Percentiles rank a stretch among this genome's conserved stretches.
Conservation (phyloP, 177 flowering plant species). For the Vitis hybrid region DNA sequence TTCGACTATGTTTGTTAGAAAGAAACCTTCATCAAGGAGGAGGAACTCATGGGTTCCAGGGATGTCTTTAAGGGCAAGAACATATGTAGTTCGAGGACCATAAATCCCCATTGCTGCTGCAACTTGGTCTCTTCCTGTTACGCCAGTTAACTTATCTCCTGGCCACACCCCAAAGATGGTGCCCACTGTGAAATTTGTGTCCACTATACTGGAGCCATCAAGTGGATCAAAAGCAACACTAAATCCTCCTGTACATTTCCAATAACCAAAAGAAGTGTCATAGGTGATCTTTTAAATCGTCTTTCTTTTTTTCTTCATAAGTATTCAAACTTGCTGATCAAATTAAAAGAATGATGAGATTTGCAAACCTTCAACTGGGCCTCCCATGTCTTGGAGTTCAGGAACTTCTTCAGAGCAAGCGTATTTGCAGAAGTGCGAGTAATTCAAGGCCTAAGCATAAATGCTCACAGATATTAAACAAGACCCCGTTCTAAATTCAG, state of each 20-base stretch:
- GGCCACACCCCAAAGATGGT: slow-evolving; percentile 99
- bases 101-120: slow-evolving; percentile 99
- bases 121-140: slow-evolving; percentile 88
- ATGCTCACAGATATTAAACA: slow-evolving; percentile 2
- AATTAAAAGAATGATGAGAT: not conserved
- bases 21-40: slow-evolving; percentile 88
- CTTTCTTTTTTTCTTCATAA: not conserved
- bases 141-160: slow-evolving; percentile 83
- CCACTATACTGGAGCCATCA: slow-evolving; percentile 96
- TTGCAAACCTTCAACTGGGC: slow-evolving; percentile 76
- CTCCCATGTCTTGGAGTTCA: slow-evolving; percentile 99
- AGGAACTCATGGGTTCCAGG: slow-evolving; percentile 98
- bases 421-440: slow-evolving; percentile 95
- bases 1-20: not conserved
- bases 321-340: too few relatives aligned
- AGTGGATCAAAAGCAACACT: slow-evolving; percentile 99
- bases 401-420: slow-evolving; percentile 99
- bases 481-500: not conserved
- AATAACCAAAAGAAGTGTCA: not conserved
- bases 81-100: slow-evolving; percentile 93
- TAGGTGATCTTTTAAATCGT: not conserved
- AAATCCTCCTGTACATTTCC: slow-evolving; percentile 70
- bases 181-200: slow-evolving; percentile 96
- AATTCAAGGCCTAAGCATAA: slow-evolving; percentile 64
- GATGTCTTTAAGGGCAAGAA: slow-evolving; percentile 73